phyloP scores from a whole-genome alignment of 208 protist genomes.

The Crithidia expoeki region DNA sequence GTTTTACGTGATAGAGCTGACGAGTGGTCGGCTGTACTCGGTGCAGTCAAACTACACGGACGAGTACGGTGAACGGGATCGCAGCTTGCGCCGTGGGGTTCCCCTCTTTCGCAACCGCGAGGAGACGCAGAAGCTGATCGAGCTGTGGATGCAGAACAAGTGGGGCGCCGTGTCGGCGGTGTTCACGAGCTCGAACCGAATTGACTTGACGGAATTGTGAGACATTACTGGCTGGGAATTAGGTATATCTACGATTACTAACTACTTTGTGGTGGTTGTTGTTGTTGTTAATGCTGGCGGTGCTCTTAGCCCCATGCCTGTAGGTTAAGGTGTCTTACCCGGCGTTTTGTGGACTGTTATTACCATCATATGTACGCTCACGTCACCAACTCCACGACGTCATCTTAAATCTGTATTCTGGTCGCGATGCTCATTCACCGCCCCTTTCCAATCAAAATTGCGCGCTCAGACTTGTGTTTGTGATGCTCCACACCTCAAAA shows the following conservation, averaged over 20 bases:
- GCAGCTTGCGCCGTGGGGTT: slow-evolving; percentile 33
- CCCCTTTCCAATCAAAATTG: too few relatives aligned
- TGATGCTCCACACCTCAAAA: too few relatives aligned
- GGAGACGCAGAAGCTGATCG: slow-evolving; percentile 38
- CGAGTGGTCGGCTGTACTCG: slow-evolving; percentile 32
- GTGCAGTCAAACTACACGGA: slow-evolving; percentile 64
- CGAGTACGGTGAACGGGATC: slow-evolving; percentile 61
- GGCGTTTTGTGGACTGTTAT: too few relatives aligned
- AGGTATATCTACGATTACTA: background rate
- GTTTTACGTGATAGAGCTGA: slow-evolving; percentile 56
- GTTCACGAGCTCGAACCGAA: slow-evolving; percentile 37
- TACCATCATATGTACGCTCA: too few relatives aligned
- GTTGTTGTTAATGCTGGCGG: background rate
- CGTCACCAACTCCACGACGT: too few relatives aligned
- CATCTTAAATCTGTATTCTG: too few relatives aligned
- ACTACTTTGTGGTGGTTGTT: slow-evolving; percentile 5
- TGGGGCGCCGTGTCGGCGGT: slow-evolving; percentile 69
- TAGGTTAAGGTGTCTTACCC: too few relatives aligned
- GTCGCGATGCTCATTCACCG: too few relatives aligned
- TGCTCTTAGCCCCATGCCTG: too few relatives aligned
- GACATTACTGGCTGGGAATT: background rate
- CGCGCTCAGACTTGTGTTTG: too few relatives aligned
- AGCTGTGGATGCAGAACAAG: slow-evolving; percentile 64
- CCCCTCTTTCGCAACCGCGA: slow-evolving; percentile 39
- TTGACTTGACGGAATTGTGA: slow-evolving; percentile 32